A percentile compares a stretch with the other conserved stretches of the same genome.
Evolutionary conservation across 352 stramenopile genomes (phyloP).

Genomic region (Globisporangium radiosum): DNA sequence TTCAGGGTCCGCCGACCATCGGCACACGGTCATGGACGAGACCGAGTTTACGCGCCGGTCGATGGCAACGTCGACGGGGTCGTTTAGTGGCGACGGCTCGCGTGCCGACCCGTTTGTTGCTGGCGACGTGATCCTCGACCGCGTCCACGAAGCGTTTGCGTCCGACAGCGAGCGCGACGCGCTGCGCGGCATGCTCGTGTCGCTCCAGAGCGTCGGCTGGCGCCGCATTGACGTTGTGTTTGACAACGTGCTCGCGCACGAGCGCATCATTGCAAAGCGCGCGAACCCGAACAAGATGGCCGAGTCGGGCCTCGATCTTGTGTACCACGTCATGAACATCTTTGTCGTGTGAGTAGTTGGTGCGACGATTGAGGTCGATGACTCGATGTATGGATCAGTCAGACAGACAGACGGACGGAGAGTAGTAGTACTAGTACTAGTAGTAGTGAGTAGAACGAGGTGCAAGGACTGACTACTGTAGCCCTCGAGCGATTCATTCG

Average conservation of each 20-base stretch:
- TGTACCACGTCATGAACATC: slow-evolving; percentile 72
- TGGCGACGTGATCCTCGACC: slow-evolving; percentile 54
- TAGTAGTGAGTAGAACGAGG: too few species aligned
- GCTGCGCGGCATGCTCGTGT: slow-evolving; percentile 69
- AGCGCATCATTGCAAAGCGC: slow-evolving; percentile 79
- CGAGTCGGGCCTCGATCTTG: slow-evolving; percentile 59
- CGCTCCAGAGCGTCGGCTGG: slow-evolving; percentile 68
- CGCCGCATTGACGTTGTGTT: slow-evolving; percentile 68
- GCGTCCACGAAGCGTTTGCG: slow-evolving; percentile 53
- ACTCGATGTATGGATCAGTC: background rate
- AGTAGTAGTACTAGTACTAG: too few species aligned
- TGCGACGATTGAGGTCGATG: background rate
- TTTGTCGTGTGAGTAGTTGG: slow-evolving; percentile 30
- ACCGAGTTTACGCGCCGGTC: slow-evolving; percentile 9
- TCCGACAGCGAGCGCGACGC: slow-evolving; percentile 54
- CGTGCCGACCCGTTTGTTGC: slow-evolving; percentile 49
- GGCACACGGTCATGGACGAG: slow-evolving; percentile 10
- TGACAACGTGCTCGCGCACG: slow-evolving; percentile 58
- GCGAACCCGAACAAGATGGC: slow-evolving; percentile 45
- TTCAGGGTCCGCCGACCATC: background rate
- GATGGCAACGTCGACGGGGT: slow-evolving; percentile 5
- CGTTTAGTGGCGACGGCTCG: slow-evolving; percentile 12
- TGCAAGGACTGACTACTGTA: too few species aligned
- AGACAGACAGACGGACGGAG: too few species aligned
- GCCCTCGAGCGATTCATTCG: too few species aligned